These are phyloP conservation scores for Ziziphus jujuba DNA, from an alignment of 306 rosid species.

Conservation along the genomic window DNA sequence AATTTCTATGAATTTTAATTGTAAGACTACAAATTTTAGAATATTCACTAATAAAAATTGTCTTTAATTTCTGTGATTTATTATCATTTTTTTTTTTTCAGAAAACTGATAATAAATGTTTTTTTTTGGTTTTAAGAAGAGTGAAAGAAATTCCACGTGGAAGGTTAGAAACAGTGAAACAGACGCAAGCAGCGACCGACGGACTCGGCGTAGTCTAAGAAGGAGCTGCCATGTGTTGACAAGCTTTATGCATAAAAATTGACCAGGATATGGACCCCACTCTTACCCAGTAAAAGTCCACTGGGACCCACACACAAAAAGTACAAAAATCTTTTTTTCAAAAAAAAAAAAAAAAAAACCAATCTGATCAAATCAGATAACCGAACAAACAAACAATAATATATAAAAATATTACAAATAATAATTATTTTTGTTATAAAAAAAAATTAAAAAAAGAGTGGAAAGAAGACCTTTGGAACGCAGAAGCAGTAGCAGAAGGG, in stretches of 20 bases:
- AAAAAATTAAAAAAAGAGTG: background rate
- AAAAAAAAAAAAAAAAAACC: background rate
- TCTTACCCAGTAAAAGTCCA: background rate
- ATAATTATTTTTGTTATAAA: too few species aligned
- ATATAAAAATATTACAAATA: too few species aligned
- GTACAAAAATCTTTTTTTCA: too few species aligned
- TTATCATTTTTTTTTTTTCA: too few species aligned
- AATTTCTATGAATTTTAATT: too few species aligned
- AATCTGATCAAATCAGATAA: background rate
- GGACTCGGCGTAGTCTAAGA: background rate
- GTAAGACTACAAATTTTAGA: too few species aligned
- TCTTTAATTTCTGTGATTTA: too few species aligned
- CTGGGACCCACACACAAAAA: slow-evolving; percentile 8
- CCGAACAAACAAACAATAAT: background rate
- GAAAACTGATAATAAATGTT: too few species aligned
- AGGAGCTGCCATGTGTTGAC: too few species aligned
- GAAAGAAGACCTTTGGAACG: background rate
- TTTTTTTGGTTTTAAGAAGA: background rate
- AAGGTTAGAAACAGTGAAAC: background rate
- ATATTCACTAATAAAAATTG: too few species aligned
- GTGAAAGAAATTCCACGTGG: background rate
- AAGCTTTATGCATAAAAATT: background rate
- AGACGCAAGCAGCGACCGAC: background rate
- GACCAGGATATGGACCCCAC: slow-evolving; percentile 18
- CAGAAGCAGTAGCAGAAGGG: background rate